These are phyloP conservation scores for Zizania latifolia DNA, from an alignment of 176 grass and related monocot species.

Conservation along the genomic window DNA sequence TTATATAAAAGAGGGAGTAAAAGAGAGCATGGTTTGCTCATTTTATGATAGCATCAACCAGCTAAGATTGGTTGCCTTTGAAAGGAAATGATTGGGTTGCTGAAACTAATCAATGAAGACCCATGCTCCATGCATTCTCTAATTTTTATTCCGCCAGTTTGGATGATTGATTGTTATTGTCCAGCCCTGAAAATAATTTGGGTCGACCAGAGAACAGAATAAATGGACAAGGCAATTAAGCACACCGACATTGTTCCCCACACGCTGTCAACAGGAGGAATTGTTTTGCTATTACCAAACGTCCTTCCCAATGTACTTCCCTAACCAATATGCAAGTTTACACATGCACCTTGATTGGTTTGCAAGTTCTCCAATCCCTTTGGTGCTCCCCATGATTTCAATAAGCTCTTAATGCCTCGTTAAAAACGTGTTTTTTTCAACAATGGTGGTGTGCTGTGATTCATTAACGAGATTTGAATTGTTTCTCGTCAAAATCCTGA, in stretches of 20 bases:
- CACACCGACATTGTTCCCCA: background rate
- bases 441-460: no score
- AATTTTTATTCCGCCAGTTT: conserved; percentile 14
- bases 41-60: conserved; percentile 22
- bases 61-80: conserved; percentile 24
- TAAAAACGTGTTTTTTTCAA: background rate
- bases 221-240: background rate
- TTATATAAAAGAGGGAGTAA: no score
- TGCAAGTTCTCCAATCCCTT: background rate
- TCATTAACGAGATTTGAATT: no score
- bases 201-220: background rate
- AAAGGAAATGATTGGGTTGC: conserved; percentile 34
- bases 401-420: background rate
- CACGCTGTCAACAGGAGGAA: background rate
- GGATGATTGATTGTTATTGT: background rate
- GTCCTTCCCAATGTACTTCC: background rate
- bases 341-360: background rate
- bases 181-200: background rate
- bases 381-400: background rate
- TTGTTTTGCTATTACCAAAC: background rate
- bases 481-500: no score
- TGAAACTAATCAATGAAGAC: conserved; percentile 32
- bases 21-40: background rate
- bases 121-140: conserved; percentile 5
- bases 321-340: background rate